These are phyloP conservation scores for Kockovaella imperatae DNA, from an alignment of 768 basidiomycete species.

Conservation along the genomic window DNA sequence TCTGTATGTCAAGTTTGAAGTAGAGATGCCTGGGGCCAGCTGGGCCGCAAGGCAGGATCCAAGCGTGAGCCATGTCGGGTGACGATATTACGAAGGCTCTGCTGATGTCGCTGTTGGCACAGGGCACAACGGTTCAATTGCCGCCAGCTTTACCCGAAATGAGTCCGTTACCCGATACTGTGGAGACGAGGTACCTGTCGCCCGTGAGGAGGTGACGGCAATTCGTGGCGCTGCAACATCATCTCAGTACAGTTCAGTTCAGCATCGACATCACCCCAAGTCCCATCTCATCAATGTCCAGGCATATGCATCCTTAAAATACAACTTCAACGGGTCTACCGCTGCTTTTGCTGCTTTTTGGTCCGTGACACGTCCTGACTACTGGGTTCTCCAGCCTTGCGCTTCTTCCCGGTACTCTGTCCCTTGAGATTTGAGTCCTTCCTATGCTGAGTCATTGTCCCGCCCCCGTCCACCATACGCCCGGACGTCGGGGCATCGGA, in stretches of 20 bases:
- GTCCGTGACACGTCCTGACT: not conserved
- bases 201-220: not conserved
- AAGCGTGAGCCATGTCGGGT: slow-evolving; percentile 10
- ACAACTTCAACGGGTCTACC: no score
- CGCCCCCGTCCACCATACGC: no score
- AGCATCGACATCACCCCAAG: no score
- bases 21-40: slow-evolving; percentile 77
- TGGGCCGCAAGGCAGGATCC: slow-evolving; percentile 65
- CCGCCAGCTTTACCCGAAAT: slow-evolving; percentile 16
- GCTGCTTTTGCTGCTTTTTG: not conserved
- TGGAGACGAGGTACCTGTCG: slow-evolving; percentile 16
- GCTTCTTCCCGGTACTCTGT: no score
- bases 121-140: slow-evolving; percentile 12
- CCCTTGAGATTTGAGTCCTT: no score
- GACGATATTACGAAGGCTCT: not conserved
- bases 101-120: not conserved
- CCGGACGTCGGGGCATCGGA: no score
- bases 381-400: not conserved
- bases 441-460: no score
- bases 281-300: no score
- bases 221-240: not conserved
- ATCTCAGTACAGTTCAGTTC: not conserved
- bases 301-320: no score
- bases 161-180: slow-evolving; percentile 11
- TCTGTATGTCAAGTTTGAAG: slow-evolving; percentile 68